phyloP scores from a whole-genome alignment of 495 filamentous ascomycete species.

The Hypoxylon subgilvum region DNA sequence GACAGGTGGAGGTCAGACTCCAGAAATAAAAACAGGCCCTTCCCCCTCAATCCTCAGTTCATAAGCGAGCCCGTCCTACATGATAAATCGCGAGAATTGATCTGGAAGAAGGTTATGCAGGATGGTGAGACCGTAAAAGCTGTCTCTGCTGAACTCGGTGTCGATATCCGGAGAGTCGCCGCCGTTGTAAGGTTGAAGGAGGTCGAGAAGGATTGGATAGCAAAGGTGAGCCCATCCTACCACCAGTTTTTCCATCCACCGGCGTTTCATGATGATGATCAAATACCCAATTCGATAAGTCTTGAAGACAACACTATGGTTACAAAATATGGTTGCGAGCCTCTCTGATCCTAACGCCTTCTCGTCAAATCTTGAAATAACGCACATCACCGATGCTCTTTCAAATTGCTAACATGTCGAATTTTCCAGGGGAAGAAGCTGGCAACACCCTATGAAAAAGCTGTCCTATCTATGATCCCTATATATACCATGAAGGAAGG shows the following conservation, averaged over 20 bases:
- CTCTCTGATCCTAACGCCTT: conserved; percentile 49
- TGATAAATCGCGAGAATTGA: conserved; percentile 73
- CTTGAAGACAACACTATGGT: conserved; percentile 93
- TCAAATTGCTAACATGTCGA: conserved; percentile 10
- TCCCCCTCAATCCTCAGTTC: conserved; percentile 78
- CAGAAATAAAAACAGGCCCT: conserved; percentile 53
- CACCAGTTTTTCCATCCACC: conserved; percentile 7
- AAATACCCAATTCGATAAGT: conserved; percentile 87
- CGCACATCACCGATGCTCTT: not conserved
- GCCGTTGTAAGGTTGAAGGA: conserved; percentile 88
- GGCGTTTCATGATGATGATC: conserved; percentile 55
- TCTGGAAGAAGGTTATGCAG: conserved; percentile 70
- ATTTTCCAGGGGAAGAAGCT: conserved; percentile 71
- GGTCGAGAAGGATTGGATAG: conserved; percentile 77
- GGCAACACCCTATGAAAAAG: conserved; percentile 74
- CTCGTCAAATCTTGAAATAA: not conserved
- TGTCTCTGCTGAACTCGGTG: conserved; percentile 76
- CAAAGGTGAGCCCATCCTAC: conserved; percentile 64
- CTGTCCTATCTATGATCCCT: conserved; percentile 83
- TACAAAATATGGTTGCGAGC: conserved; percentile 65
- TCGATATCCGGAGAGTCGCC: conserved; percentile 86
- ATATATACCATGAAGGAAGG: conserved; percentile 39
- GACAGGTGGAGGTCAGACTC: too few species aligned
- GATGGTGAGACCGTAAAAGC: conserved; percentile 72
- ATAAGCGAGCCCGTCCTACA: conserved; percentile 74